Base-by-base conservation (phyloP, 1,284 basidiomycete species). In the Boletus holoroseus region DNA sequence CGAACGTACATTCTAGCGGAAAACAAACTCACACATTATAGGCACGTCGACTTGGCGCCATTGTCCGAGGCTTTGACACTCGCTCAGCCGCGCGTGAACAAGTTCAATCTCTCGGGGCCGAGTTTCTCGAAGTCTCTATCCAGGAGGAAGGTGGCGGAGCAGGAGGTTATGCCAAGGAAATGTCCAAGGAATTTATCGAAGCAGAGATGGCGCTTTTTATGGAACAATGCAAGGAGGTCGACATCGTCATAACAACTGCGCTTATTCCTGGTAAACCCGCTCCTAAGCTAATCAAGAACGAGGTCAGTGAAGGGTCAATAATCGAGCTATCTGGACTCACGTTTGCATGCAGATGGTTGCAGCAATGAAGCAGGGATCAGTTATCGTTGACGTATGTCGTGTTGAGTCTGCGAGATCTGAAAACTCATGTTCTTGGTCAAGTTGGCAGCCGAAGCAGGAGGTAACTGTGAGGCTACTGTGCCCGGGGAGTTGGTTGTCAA, bases 121-220 rank as follows among this genome's bases (percentile, higher is more conserved):
- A 92, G 68, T 91, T 92, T 62, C 67, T 92, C 18, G 89, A 91
- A 61, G 88, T 92, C 24, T 64, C 76, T 13, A 67, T 92, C 44
- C 62, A 88, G 61, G 89, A 92, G 69, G 87, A 90, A 55, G 89
- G 89, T 18, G 79, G 82, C 31, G 90, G 83, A 12, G 78, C 74
- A 16, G 89, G 90, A 28, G 89, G 89, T 26, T 92, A 92, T 62
- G 89, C 88, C n/a, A 92, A 91, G 69, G 81, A 83, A 57, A 91
- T 92, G 89, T 88, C 85, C 38, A 89, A 91, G 71, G 88, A 90
- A 65, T 92, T 91, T 66, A 82, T 91, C 54, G 88, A 84, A 47
- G 89, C 89, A 11, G 90, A 92, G 67, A 91, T 92, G 90, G 82
- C 84, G 0, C 76, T 92, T 36, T 92, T 92, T 72, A 76, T 85